Evolutionary conservation across 768 basidiomycete species (phyloP), one percentile per base, ranked within the genome.

Genomic region (Phylloporus sp.): DNA sequence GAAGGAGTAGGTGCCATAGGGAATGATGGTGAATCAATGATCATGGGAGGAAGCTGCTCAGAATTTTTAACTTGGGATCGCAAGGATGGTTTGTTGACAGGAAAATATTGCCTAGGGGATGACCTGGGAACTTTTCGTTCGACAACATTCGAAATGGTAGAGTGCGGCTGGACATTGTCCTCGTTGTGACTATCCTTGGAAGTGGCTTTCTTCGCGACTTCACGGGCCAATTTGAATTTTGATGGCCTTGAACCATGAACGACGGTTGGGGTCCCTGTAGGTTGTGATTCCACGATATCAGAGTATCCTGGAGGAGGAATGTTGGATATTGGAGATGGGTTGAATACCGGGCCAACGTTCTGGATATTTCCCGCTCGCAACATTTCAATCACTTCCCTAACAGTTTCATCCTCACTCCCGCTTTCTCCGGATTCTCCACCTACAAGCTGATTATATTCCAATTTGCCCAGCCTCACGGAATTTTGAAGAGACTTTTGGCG

Each of bases 391-490:
- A 81, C 66, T 54, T 82, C 80, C 60, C 76, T 78, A 52, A 76
- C 63, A 16, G 59, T 66, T 50, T 76, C 74, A 36, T 73, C 76
- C 50, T 85, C 84, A 44, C 78, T 81, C 28, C 68, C 81, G 47
- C 81, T 84, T 42, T 81, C 80, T 27, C 69, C 73, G 24, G 61
- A 72, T 48, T 73, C 74, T n/a, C 71, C 75, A 4, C 79, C 82
- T 16, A 81, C 70, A 9, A 86, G 72, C 16, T 67, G 73, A 32
- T 72, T 68, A 22, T 77, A 67, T 56, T 82, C 80, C 27, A 84
- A 55, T 60, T 77, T 83, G 9, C 84, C 84, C n/a, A 77, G 68
- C 29, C 76, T 75, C 45, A 86, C 72, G 2, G 81, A 76, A 43
- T 69, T 71, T 60, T 77, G 79, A 18, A 85, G 61, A 16, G 77